Percentiles rank a stretch among this genome's conserved stretches.
Evolutionary conservation across 2,329 filamentous ascomycete genomes (phyloP).

Genomic region (Scytalidium sp.): DNA sequence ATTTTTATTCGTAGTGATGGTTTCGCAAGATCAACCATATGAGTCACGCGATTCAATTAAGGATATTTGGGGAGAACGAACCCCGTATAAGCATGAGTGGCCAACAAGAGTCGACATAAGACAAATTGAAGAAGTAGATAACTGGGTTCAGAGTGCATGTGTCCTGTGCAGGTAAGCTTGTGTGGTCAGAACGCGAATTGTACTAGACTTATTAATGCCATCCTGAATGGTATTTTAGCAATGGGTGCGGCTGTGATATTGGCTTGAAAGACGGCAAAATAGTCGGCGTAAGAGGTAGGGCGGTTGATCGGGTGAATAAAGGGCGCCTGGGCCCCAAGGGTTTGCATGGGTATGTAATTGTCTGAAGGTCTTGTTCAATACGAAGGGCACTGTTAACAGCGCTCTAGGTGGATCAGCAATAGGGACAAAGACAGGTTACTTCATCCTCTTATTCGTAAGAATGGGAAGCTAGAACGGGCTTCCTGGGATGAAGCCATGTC

Average conservation of each 20-base stretch:
- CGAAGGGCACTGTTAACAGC: not conserved
- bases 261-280: constrained; percentile 33
- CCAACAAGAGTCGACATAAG: constrained; percentile 28
- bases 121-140: constrained; percentile 30
- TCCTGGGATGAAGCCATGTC: constrained; percentile 36
- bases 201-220: not conserved
- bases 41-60: constrained; percentile 27
- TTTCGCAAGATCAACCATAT: not conserved
- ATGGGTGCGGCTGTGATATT: constrained; percentile 33
- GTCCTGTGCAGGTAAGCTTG: constrained; percentile 33
- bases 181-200: not conserved
- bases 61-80: constrained; percentile 30
- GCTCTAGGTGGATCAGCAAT: constrained; percentile 26
- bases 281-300: constrained; percentile 33
- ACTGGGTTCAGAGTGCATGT: constrained; percentile 37
- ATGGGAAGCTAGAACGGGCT: constrained; percentile 31
- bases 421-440: constrained; percentile 27
- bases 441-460: constrained; percentile 29
- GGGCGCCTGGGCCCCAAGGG: constrained; percentile 33
- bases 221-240: constrained; percentile 21
- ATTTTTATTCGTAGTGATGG: not conserved
- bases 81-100: constrained; percentile 33
- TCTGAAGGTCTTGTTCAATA: not conserved
- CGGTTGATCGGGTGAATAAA: constrained; percentile 31
- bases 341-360: constrained; percentile 24